These are phyloP conservation scores for Tolypocladium amazonense DNA, from an alignment of 2,329 filamentous ascomycete genomes.

Conservation along the genomic window DNA sequence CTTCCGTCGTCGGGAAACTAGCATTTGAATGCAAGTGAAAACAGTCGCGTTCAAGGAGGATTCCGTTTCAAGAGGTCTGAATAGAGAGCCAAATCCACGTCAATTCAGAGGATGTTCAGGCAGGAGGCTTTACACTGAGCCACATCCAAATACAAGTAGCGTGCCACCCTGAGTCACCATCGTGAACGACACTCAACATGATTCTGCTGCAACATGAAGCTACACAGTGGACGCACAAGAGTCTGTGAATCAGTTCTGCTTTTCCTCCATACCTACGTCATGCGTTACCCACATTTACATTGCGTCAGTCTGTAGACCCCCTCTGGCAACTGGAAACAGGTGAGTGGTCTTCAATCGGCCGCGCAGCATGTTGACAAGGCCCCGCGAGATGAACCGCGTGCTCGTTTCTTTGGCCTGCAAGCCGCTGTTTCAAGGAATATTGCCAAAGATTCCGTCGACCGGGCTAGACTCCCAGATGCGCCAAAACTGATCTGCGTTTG, in stretches of 20 bases:
- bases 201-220: too few relatives aligned
- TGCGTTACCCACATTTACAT: not conserved
- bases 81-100: too few relatives aligned
- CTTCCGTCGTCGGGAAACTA: constrained; percentile 1
- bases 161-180: too few relatives aligned
- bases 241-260: too few relatives aligned
- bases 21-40: not conserved
- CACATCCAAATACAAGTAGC: too few relatives aligned
- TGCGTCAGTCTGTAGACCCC: not conserved
- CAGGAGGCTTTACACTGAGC: too few relatives aligned
- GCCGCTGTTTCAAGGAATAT: not conserved
- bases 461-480: not conserved
- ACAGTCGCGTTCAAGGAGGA: too few relatives aligned
- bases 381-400: not conserved
- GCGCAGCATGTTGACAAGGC: not conserved
- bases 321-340: not conserved
- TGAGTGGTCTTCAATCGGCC: not conserved
- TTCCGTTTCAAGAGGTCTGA: too few relatives aligned
- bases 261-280: too few relatives aligned
- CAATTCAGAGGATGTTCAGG: too few relatives aligned
- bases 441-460: not conserved
- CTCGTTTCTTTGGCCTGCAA: not conserved
- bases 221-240: too few relatives aligned
- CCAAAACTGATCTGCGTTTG: not conserved
- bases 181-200: too few relatives aligned